phyloP scores from a whole-genome alignment of 139 green algal genomes.

The Picochlorum costavermella region DNA sequence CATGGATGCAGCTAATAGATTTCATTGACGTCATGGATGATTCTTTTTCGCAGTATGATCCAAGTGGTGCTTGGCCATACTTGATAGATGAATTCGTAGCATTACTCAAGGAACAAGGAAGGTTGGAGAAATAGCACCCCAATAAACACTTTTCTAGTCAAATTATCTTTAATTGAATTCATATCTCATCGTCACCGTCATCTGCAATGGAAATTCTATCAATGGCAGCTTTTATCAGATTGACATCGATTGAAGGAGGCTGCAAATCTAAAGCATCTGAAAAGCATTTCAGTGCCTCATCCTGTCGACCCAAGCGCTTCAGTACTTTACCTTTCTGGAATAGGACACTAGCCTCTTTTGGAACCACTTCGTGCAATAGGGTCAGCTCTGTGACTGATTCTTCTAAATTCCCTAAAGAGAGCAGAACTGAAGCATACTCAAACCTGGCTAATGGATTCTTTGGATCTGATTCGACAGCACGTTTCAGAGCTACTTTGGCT shows the following conservation, averaged over 20 bases:
- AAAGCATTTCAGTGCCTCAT: conserved; percentile 67
- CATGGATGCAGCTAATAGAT: conserved; percentile 75
- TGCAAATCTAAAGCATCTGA: conserved; percentile 73
- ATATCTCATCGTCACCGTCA: conserved; percentile 67
- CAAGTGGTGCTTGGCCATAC: conserved; percentile 78
- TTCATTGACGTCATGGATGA: conserved; percentile 63
- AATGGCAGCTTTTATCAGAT: conserved; percentile 80
- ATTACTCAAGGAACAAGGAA: conserved; percentile 8
- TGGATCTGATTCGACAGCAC: conserved; percentile 66
- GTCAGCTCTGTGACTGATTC: conserved; percentile 68
- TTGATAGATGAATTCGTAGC: conserved; percentile 72
- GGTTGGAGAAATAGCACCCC: too few relatives aligned
- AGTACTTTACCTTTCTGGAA: conserved; percentile 82
- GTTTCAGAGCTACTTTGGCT: conserved; percentile 61
- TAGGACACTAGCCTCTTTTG: conserved; percentile 74
- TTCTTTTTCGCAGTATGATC: conserved; percentile 78
- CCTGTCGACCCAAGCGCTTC: conserved; percentile 56
- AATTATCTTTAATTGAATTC: conserved; percentile 22
- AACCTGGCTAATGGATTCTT: conserved; percentile 88
- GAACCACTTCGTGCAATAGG: conserved; percentile 65
- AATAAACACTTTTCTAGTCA: conserved; percentile 2
- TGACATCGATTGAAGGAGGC: conserved; percentile 62
- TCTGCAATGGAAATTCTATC: conserved; percentile 66
- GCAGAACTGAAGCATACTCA: conserved; percentile 74
- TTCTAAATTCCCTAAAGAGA: conserved; percentile 40